Evolutionary conservation across 768 basidiomycete genomes (phyloP).

Genomic region (Russula olivacea): DNA sequence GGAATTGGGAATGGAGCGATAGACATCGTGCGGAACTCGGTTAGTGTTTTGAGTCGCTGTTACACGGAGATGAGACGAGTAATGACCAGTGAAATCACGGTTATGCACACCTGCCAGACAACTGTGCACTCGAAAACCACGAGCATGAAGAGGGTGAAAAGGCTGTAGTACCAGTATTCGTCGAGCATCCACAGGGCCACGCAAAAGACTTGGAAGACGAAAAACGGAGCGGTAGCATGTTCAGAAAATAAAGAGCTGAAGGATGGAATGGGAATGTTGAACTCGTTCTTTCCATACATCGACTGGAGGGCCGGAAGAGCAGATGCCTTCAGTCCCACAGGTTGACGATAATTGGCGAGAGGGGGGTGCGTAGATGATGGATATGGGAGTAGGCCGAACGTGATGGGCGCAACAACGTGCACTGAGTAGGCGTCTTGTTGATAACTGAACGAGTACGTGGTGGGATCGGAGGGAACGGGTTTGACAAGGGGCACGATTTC

Average conservation of each 20-base stretch:
- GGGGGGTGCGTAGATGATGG: conserved; percentile 70
- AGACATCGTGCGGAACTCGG: conserved; percentile 96
- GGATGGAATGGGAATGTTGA: conserved; percentile 94
- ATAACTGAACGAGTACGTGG: conserved; percentile 84
- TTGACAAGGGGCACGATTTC: conserved; percentile 79
- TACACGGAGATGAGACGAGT: conserved; percentile 6
- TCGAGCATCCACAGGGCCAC: conserved; percentile 97
- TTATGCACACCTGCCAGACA: conserved; percentile 81
- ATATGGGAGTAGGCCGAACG: conserved; percentile 81
- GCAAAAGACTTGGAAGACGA: conserved; percentile 98
- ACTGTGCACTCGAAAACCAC: conserved; percentile 98
- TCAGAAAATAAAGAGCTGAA: conserved; percentile 89
- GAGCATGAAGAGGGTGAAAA: conserved; percentile 98
- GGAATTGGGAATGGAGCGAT: conserved; percentile 85
- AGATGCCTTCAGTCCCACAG: conserved; percentile 47
- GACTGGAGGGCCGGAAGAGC: conserved; percentile 48
- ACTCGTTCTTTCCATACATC: conserved; percentile 90
- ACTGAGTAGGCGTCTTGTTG: conserved; percentile 90
- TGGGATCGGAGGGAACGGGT: conserved; percentile 48
- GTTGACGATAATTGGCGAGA: conserved; percentile 56
- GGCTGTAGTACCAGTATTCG: conserved; percentile 98
- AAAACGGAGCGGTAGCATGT: conserved; percentile 98
- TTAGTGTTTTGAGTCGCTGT: conserved; percentile 87
- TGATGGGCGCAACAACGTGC: conserved; percentile 46
- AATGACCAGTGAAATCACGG: background rate